phyloP scores from a whole-genome alignment of 73 alveolate species.

The Effrenium voratum region DNA sequence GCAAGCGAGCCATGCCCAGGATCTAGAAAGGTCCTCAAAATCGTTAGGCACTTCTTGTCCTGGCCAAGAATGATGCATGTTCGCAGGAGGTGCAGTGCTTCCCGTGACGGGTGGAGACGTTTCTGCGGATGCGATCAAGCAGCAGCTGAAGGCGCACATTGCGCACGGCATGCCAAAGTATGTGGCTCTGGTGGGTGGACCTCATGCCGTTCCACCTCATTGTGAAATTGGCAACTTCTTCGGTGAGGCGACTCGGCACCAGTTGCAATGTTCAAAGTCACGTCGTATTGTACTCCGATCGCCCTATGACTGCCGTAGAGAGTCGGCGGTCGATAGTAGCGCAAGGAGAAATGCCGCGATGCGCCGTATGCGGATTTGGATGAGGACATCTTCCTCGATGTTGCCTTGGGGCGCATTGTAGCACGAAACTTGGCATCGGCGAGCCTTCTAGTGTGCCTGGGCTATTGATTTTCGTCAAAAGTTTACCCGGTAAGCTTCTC shows the following conservation, averaged over 20 bases:
- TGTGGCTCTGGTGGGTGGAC: slow-evolving; percentile 43
- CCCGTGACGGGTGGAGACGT: background rate
- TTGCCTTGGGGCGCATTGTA: slow-evolving; percentile 50
- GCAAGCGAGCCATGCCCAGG: too few relatives aligned
- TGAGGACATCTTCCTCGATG: slow-evolving; percentile 45
- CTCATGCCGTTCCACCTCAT: slow-evolving; percentile 9
- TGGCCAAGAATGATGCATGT: too few relatives aligned
- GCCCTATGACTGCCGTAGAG: too few relatives aligned
- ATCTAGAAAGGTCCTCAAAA: too few relatives aligned
- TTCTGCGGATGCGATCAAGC: background rate
- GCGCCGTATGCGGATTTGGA: slow-evolving; percentile 49
- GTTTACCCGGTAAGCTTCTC: too few relatives aligned
- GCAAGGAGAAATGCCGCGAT: slow-evolving; percentile 48
- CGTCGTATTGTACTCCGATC: too few relatives aligned
- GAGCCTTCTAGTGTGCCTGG: slow-evolving; percentile 18
- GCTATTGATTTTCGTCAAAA: too few relatives aligned
- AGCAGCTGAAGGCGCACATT: background rate
- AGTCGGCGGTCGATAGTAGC: too few relatives aligned
- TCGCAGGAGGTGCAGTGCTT: slow-evolving; percentile 35
- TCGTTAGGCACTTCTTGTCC: too few relatives aligned
- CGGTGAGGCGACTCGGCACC: too few relatives aligned
- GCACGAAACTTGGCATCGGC: background rate
- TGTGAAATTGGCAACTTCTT: slow-evolving; percentile 15
- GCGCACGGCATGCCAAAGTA: slow-evolving; percentile 40
- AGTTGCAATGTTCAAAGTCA: too few relatives aligned